phyloP scores from a whole-genome alignment of 2,329 filamentous ascomycete species.

The Bipolaris sorokiniana region DNA sequence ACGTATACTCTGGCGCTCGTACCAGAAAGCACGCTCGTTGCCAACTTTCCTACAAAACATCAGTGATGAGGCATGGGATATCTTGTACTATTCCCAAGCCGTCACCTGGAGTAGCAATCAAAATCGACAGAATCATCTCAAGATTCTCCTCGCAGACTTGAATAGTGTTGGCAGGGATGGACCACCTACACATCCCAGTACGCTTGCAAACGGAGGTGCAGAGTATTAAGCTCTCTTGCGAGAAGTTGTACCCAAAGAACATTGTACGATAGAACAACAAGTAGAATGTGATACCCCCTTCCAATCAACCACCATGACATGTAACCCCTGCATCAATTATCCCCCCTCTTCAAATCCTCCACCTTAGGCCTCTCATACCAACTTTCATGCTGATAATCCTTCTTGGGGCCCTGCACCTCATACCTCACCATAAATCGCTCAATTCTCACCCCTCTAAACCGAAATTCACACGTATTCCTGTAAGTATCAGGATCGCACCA shows the following conservation, averaged over 20 bases:
- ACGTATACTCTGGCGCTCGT: slow-evolving; percentile 46
- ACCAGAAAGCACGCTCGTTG: slow-evolving; percentile 39
- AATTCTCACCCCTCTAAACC: slow-evolving; percentile 47
- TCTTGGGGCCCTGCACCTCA: slow-evolving; percentile 72
- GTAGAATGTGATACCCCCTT: slow-evolving; percentile 10
- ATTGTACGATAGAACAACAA: slow-evolving; percentile 7
- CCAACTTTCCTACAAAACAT: slow-evolving; percentile 44
- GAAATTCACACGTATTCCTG: slow-evolving; percentile 71
- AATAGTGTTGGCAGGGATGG: slow-evolving; percentile 40
- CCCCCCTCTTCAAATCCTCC: neutral
- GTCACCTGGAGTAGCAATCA: slow-evolving; percentile 45
- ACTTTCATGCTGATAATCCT: slow-evolving; percentile 66
- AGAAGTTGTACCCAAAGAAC: too few relatives aligned
- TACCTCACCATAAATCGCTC: slow-evolving; percentile 59
- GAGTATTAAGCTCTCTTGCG: neutral
- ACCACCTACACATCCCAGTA: slow-evolving; percentile 44
- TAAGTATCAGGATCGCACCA: slow-evolving; percentile 76
- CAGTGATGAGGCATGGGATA: slow-evolving; percentile 47
- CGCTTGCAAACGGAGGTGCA: slow-evolving; percentile 14
- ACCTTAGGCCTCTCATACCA: slow-evolving; percentile 39
- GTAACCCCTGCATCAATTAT: neutral
- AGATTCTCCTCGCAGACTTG: slow-evolving; percentile 38
- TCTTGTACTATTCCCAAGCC: slow-evolving; percentile 48
- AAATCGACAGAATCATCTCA: slow-evolving; percentile 41
- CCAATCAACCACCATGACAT: neutral